These are phyloP conservation scores for Fomitopsis betulina DNA, from an alignment of 1,284 basidiomycete genomes.

Conservation along the genomic window DNA sequence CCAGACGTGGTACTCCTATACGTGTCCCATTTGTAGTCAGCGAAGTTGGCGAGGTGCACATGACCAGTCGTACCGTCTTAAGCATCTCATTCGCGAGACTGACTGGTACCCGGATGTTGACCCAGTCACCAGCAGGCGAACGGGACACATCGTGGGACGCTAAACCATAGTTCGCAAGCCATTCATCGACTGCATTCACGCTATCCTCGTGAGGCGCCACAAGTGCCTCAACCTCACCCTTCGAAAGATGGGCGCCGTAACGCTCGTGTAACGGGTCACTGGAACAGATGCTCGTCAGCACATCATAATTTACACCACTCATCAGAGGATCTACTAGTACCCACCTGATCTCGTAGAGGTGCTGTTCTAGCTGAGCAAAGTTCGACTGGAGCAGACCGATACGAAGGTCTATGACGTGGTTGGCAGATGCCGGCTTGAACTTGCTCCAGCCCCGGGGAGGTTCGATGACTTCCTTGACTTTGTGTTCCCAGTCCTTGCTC, in stretches of 20 bases:
- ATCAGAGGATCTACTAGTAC: constrained; percentile 2
- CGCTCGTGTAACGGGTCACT: constrained; percentile 47
- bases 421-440: constrained; percentile 38
- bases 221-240: constrained; percentile 56
- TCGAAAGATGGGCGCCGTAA: constrained; percentile 67
- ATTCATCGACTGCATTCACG: constrained; percentile 49
- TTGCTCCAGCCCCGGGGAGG: constrained; percentile 51
- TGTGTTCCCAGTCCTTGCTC: constrained; percentile 18
- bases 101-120: constrained; percentile 58
- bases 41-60: not conserved
- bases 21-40: not conserved
- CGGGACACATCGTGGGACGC: constrained; percentile 40
- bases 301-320: not conserved
- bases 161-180: constrained; percentile 58
- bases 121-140: constrained; percentile 67
- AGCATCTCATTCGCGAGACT: constrained; percentile 63
- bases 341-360: constrained; percentile 65
- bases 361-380: constrained; percentile 52
- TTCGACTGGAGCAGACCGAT: constrained; percentile 65
- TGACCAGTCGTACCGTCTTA: constrained; percentile 45
- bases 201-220: constrained; percentile 55
- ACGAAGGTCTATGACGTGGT: constrained; percentile 50
- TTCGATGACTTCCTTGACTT: constrained; percentile 38
- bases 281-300: not conserved
- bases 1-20: constrained; percentile 61